Evolutionary conservation across 345 rosid species (phyloP).

Genomic region (Stellera chamaejasme): DNA sequence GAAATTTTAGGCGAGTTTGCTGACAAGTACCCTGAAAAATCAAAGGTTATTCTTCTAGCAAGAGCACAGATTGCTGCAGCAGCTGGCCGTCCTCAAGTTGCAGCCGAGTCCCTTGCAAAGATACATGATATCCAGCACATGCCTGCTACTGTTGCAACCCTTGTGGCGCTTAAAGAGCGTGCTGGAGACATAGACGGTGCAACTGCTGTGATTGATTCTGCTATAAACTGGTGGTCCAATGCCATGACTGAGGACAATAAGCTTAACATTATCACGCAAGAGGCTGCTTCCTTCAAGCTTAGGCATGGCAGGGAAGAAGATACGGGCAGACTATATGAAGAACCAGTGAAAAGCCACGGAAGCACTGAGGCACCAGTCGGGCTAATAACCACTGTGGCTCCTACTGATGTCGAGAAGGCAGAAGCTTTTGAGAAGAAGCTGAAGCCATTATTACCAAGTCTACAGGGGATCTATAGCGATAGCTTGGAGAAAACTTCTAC

Average conservation of each 20-base stretch:
- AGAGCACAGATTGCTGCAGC: conserved; percentile 93
- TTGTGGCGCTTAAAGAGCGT: conserved; percentile 83
- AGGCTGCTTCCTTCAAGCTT: conserved; percentile 93
- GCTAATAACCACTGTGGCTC: conserved; percentile 82
- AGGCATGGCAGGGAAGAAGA: conserved; percentile 79
- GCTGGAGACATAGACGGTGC: conserved; percentile 88
- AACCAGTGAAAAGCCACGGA: conserved; percentile 63
- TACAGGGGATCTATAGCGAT: conserved; percentile 65
- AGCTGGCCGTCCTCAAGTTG: conserved; percentile 70
- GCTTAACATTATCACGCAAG: conserved; percentile 64
- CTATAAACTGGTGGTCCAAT: conserved; percentile 84
- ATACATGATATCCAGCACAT: conserved; percentile 76
- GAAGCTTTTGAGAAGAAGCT: conserved; percentile 77
- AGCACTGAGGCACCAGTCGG: conserved; percentile 77
- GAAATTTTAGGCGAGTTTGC: conserved; percentile 64
- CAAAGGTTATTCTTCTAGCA: conserved; percentile 61
- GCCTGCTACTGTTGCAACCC: conserved; percentile 92
- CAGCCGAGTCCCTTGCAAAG: conserved; percentile 75
- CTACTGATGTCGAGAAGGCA: conserved; percentile 72
- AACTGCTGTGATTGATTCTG: conserved; percentile 59
- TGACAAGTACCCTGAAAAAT: conserved; percentile 60
- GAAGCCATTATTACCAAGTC: conserved; percentile 64
- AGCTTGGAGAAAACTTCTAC: conserved; percentile 82
- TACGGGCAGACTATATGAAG: conserved; percentile 74
- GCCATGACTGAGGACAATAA: conserved; percentile 77